A percentile compares a stretch with the other conserved stretches of the same genome.
phyloP scores from a whole-genome alignment of 2,329 filamentous ascomycete genomes.

The Chalaropsis ovoidea region DNA sequence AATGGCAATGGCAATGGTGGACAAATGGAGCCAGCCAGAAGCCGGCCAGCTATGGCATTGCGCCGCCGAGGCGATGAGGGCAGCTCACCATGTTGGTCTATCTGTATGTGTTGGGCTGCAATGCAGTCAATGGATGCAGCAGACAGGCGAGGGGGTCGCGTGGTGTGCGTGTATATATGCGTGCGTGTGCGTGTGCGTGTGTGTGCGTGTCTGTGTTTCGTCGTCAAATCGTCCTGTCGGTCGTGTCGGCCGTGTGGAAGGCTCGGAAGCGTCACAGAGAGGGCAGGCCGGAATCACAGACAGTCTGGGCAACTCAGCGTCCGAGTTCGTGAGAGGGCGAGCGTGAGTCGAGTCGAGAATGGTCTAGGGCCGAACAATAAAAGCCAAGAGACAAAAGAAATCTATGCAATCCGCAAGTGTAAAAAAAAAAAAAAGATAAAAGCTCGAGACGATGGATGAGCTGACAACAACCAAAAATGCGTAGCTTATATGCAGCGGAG shows the following conservation, averaged over 20 bases:
- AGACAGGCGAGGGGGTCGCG: not conserved
- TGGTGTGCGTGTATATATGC: not conserved
- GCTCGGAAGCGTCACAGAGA: not conserved
- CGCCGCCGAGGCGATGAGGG: not conserved
- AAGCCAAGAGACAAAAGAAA: not conserved
- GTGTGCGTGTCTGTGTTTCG: not conserved
- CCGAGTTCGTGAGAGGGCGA: not conserved
- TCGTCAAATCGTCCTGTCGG: not conserved
- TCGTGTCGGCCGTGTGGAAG: not conserved
- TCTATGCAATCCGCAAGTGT: not conserved
- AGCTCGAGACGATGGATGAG: not conserved
- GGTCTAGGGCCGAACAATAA: not conserved
- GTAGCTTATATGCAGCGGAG: not conserved
- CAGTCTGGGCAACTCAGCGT: no score
- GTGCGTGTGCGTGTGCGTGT: no score
- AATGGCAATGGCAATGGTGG: not conserved
- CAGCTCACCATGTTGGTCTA: constrained; percentile 8
- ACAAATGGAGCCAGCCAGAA: not conserved
- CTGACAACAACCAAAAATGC: not conserved
- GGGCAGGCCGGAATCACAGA: no score
- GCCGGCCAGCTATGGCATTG: not conserved
- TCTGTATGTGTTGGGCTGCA: constrained; percentile 7
- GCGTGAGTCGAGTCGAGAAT: not conserved
- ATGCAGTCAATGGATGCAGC: constrained; percentile 10
- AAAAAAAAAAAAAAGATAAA: no score